A percentile compares a stretch with the other conserved stretches of the same genome.
These are phyloP conservation scores for Cornus kousa DNA, from an alignment of 148 eudicot species.

Conservation along the genomic window DNA sequence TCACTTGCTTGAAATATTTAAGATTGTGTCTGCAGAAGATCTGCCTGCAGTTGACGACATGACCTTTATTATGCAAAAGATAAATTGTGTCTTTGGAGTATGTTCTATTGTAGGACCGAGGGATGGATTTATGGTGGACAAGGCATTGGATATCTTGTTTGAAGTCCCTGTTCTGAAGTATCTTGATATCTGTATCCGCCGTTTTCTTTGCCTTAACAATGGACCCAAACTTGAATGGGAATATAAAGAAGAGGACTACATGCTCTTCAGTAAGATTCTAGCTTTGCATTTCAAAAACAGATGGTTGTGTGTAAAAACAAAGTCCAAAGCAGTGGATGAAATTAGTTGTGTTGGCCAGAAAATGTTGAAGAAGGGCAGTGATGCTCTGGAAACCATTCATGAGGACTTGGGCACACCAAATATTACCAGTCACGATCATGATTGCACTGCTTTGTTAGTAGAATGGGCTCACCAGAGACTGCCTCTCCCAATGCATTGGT, in stretches of 20 bases:
- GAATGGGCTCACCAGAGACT: conserved; percentile 94
- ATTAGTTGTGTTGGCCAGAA: conserved; percentile 15
- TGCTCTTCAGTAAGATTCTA: conserved; percentile 42
- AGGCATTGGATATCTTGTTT: conserved; percentile 49
- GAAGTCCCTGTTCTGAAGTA: conserved; percentile 56
- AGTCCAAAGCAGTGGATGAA: conserved; percentile 31
- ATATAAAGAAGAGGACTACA: conserved; percentile 56
- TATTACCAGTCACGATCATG: conserved; percentile 16
- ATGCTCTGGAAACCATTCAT: conserved; percentile 61
- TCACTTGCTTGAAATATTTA: conserved; percentile 47
- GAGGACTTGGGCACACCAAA: conserved; percentile 50
- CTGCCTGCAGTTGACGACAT: conserved; percentile 32
- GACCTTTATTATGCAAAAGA: conserved; percentile 31
- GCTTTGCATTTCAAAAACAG: conserved; percentile 65
- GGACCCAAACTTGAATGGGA: conserved; percentile 37
- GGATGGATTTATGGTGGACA: conserved; percentile 45
- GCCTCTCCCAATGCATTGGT: conserved; percentile 87
- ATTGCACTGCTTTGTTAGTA: conserved; percentile 35
- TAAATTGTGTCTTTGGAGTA: conserved; percentile 50
- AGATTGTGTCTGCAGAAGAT: conserved; percentile 22
- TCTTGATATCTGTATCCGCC: conserved; percentile 44
- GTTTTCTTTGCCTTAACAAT: conserved; percentile 32
- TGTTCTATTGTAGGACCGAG: conserved; percentile 63
- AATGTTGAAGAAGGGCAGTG: conserved; percentile 21
- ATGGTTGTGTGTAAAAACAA: conserved; percentile 69